These are phyloP conservation scores for Spergularia bocconei DNA, from an alignment of 148 eudicot species.

Conservation along the genomic window DNA sequence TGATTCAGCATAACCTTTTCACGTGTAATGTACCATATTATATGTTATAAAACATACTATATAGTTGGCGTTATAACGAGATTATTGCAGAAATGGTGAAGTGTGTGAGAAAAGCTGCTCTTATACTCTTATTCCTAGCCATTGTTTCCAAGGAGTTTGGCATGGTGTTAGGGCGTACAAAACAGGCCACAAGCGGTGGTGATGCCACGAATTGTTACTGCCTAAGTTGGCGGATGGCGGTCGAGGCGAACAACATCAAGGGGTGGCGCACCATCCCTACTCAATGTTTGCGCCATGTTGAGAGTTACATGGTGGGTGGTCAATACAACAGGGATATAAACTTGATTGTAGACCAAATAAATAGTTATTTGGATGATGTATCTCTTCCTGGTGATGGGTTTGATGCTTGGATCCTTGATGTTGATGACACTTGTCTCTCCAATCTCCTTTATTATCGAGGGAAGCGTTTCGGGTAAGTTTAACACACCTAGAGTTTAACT, in stretches of 20 bases:
- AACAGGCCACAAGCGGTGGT: slow-evolving; percentile 2
- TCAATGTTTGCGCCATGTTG: slow-evolving; percentile 52
- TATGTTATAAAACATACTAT: not conserved
- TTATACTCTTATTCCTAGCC: slow-evolving; percentile 13
- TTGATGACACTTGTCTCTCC: slow-evolving; percentile 83
- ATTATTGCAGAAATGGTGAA: slow-evolving; percentile 27
- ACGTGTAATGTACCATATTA: not conserved
- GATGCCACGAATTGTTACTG: slow-evolving; percentile 41
- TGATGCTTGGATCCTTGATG: slow-evolving; percentile 80
- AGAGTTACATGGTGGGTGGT: slow-evolving; percentile 64
- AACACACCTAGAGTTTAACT: no score
- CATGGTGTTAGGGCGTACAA: not conserved
- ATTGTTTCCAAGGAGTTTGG: slow-evolving; percentile 19
- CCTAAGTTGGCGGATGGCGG: slow-evolving; percentile 78
- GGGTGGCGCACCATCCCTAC: slow-evolving; percentile 70
- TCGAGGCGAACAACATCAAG: slow-evolving; percentile 64
- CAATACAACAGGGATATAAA: slow-evolving; percentile 56
- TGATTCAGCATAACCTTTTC: slow-evolving; percentile 17
- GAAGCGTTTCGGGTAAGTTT: slow-evolving; percentile 60
- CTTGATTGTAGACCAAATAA: slow-evolving; percentile 45
- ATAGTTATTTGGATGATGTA: slow-evolving; percentile 40
- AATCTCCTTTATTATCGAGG: slow-evolving; percentile 54
- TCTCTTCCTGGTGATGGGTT: slow-evolving; percentile 39
- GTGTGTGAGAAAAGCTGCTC: slow-evolving; percentile 15
- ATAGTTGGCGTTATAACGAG: not conserved